Evolutionary conservation across 768 basidiomycete genomes (phyloP), one percentile per base, ranked within the genome.

Genomic region (Mycena indigotica): DNA sequence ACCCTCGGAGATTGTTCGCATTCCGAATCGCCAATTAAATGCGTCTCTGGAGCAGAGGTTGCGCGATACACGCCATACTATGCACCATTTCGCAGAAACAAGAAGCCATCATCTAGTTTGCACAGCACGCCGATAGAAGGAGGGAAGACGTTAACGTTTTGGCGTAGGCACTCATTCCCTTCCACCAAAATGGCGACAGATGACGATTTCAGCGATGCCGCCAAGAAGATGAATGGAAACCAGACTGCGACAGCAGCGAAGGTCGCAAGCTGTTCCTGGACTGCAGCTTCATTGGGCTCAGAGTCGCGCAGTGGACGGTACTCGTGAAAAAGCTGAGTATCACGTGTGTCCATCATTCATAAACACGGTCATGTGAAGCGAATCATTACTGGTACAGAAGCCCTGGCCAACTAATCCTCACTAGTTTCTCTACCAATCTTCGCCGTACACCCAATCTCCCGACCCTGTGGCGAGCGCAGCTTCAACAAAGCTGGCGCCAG

Each of bases 351-450:
- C n/a, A n/a, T n/a, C n/a, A n/a, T n/a, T n/a, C n/a, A n/a, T n/a
- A n/a, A n/a, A n/a, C n/a, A n/a, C n/a, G n/a, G n/a, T n/a, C n/a
- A n/a, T n/a, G n/a, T n/a, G n/a, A n/a, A n/a, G n/a, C n/a, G n/a
- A n/a, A n/a, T n/a, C n/a, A n/a, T n/a, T n/a, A n/a, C n/a, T n/a
- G n/a, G n/a, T n/a, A n/a, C n/a, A n/a, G n/a, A n/a, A n/a, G n/a
- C n/a, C n/a, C n/a, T n/a, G n/a, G n/a, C n/a, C n/a, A n/a, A n/a
- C n/a, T n/a, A n/a, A n/a, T n/a, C n/a, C n/a, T n/a, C n/a, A n/a
- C n/a, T n/a, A n/a, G n/a, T n/a, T n/a, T n/a, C n/a, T n/a, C 32
- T 59, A 63, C 61, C 61, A 63, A 48, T 63, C 61, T 21, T 59
- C 57, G 40, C 61, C 61, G 32, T 58, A 28, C 4, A 56, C 26